Base-by-base conservation (phyloP, 2,329 filamentous ascomycete species). In the Blumeria graminis region DNA sequence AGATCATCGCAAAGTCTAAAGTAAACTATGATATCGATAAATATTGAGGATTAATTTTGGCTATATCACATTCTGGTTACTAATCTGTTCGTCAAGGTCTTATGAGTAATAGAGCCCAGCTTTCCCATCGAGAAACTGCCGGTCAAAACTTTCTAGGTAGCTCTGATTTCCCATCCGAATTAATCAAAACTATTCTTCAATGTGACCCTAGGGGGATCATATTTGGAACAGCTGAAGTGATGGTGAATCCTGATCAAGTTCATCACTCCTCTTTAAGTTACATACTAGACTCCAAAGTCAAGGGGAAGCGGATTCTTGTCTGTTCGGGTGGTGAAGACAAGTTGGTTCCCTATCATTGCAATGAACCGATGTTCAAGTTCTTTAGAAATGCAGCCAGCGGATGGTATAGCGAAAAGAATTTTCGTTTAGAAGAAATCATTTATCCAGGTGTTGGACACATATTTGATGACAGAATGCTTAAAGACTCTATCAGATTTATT, bases 151-250 rank as follows among this genome's bases (percentile, higher is more conserved):
- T 96, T 64, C 65, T 93, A 0, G 86, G 87, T 2, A 88, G 84
- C 57, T 70, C 69, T 41, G 84, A 89, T 64, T 94, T 95, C 63
- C 89, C 90, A 0, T 67, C 69, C 0, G 74, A 78, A 0, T 74
- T 95, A 6, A 69, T 89, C 0, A 69, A 74, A 0, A 74, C 78
- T 0, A 76, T 87, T 34, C 70, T 74, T 22, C 75, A 74, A 56
- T 77, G 75, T 58, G 92, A 98, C 63, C 88, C 90, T 0, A 84
- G 82, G 18, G 82, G 77, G 1, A 70, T 92, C 6, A 69, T 94
- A 9, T 80, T 93, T 5, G 76, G 77, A 50, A 71, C 73, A 0
- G 63, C 63, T 0, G 58, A 67, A 4, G 64, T 75, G 51, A 57
- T 38, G 2, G 5, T 50, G 7, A 39, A 38, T 6, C 65, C 69